Percentiles rank a stretch among this genome's conserved stretches.
These are phyloP conservation scores for Vicia faba DNA, from an alignment of 306 rosid species.

Conservation along the genomic window DNA sequence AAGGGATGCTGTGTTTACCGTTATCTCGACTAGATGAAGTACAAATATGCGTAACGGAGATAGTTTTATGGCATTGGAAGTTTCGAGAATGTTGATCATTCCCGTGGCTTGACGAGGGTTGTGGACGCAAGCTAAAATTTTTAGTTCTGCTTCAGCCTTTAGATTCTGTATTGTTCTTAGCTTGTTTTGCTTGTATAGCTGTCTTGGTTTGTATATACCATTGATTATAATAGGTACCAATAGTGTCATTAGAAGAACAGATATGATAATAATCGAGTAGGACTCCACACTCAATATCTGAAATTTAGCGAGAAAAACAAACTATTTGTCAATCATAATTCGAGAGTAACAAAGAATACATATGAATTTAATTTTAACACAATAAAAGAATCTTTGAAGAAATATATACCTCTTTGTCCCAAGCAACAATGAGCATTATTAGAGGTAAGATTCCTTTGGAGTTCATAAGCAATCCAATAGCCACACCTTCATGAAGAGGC, in stretches of 20 bases:
- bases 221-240: constrained; percentile 32
- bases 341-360: no score
- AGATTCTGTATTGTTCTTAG: constrained; percentile 43
- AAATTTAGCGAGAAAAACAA: not conserved
- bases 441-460: constrained; percentile 50
- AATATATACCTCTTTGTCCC: constrained; percentile 44
- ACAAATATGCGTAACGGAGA: constrained; percentile 37
- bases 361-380: no score
- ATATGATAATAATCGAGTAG: constrained; percentile 22
- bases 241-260: constrained; percentile 37
- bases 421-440: constrained; percentile 38
- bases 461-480: constrained; percentile 50
- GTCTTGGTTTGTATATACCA: constrained; percentile 45
- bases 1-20: constrained; percentile 32
- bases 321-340: not conserved
- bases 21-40: constrained; percentile 47
- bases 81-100: constrained; percentile 40
- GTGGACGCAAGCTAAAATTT: constrained; percentile 43
- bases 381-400: no score
- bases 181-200: constrained; percentile 24
- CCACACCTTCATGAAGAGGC: constrained; percentile 38
- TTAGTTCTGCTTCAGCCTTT: constrained; percentile 33
- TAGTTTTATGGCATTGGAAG: constrained; percentile 16
- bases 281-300: constrained; percentile 44
- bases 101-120: constrained; percentile 39